Percentiles rank a stretch among this genome's conserved stretches.
Evolutionary conservation across 2,329 filamentous ascomycete genomes (phyloP).

Genomic region (Fusarium redolens): DNA sequence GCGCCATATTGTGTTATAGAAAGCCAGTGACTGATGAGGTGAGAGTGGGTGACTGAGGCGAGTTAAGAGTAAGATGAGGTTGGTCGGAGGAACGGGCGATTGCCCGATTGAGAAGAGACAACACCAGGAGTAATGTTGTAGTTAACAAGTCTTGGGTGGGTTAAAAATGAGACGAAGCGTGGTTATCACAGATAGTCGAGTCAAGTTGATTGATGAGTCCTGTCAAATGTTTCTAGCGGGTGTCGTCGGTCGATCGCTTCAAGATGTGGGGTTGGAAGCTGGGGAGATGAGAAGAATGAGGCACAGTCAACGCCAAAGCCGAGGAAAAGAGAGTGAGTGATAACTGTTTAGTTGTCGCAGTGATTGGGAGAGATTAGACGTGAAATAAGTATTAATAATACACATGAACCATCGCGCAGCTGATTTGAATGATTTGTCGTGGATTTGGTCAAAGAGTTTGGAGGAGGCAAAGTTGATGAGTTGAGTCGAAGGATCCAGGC

Average conservation of each 20-base stretch:
- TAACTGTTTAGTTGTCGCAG: background rate
- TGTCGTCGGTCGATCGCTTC: conserved; percentile 34
- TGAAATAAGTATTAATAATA: background rate
- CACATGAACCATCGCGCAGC: background rate
- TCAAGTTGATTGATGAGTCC: background rate
- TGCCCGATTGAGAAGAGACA: background rate
- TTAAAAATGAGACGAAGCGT: background rate
- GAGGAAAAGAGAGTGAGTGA: conserved; percentile 1
- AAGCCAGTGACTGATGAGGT: conserved; percentile 1
- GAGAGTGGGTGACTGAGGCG: background rate
- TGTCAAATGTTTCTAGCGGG: conserved; percentile 16
- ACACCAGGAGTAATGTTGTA: background rate
- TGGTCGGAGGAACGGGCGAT: conserved; percentile 3
- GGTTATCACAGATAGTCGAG: conserved; percentile 14
- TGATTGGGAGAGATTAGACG: background rate
- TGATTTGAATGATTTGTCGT: background rate
- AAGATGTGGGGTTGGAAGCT: conserved; percentile 34
- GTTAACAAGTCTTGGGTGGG: no score
- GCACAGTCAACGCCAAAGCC: conserved; percentile 18
- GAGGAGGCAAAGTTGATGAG: conserved; percentile 31
- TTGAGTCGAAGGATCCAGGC: conserved; percentile 17
- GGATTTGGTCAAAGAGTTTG: conserved; percentile 1
- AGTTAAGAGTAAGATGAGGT: background rate
- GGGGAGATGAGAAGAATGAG: conserved; percentile 18
- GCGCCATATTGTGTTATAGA: conserved; percentile 32